Conservation (phyloP, 2,329 filamentous ascomycete genomes). For the Bipolaris sorokiniana region DNA sequence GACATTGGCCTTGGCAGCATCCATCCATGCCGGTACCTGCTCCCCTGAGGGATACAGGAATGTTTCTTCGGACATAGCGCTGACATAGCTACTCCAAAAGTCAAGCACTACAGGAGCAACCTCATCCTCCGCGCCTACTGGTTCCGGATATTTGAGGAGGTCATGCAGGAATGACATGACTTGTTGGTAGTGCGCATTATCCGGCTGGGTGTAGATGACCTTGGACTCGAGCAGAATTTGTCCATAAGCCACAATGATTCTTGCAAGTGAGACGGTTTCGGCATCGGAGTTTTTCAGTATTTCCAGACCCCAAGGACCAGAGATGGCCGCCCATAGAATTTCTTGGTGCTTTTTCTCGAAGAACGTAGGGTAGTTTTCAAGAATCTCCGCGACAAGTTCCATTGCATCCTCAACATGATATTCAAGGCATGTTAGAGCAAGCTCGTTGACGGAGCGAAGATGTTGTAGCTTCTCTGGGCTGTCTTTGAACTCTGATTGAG, state of each 20-base stretch:
- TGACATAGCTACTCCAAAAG: conserved; percentile 80
- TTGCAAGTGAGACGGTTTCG: conserved; percentile 43
- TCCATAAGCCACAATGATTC: conserved; percentile 47
- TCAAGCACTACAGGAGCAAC: conserved; percentile 77
- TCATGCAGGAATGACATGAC: conserved; percentile 62
- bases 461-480: conserved; percentile 64
- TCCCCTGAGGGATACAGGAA: conserved; percentile 40
- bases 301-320: conserved; percentile 44
- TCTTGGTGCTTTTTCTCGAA: conserved; percentile 42
- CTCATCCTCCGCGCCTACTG: conserved; percentile 73
- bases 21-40: conserved; percentile 61
- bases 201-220: conserved; percentile 57
- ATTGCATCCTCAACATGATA: conserved; percentile 57
- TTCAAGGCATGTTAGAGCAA: conserved; percentile 66
- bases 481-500: conserved; percentile 67
- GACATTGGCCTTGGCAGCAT: conserved; percentile 63
- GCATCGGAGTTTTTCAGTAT: conserved; percentile 45
- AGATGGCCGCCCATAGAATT: conserved; percentile 44
- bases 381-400: conserved; percentile 46
- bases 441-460: conserved; percentile 65
- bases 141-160: conserved; percentile 69
- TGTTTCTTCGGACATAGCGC: conserved; percentile 66
- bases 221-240: conserved; percentile 43
- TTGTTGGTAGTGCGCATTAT: conserved; percentile 41
- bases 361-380: conserved; percentile 46